Evolutionary conservation across 305 asterid genomes (phyloP).

Genomic region (Rubia occidens): DNA sequence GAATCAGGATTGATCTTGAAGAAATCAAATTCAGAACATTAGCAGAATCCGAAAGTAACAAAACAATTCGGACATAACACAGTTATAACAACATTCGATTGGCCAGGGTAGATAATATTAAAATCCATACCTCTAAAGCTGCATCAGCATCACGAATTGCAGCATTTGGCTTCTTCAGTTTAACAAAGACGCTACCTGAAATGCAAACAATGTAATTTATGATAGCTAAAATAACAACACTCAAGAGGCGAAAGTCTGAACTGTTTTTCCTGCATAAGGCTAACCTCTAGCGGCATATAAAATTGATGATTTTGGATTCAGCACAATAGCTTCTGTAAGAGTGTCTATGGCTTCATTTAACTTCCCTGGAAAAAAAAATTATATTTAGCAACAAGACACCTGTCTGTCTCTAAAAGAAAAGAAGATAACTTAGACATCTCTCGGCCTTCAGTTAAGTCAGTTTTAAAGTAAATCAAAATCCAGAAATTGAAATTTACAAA

Average conservation of each 20-base stretch:
- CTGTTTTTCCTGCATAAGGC: constrained; percentile 11
- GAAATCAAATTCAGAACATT: constrained; percentile 12
- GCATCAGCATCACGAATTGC: constrained; percentile 81
- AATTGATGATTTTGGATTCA: constrained; percentile 66
- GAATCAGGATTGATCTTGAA: constrained; percentile 69
- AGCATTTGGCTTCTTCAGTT: constrained; percentile 77
- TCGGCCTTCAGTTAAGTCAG: not conserved
- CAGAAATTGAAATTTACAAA: not conserved
- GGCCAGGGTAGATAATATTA: constrained; percentile 10
- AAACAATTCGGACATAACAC: not conserved
- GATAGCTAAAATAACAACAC: constrained; percentile 16
- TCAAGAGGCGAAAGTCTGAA: constrained; percentile 4
- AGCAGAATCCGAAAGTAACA: not conserved
- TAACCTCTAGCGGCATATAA: constrained; percentile 64
- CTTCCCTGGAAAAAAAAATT: constrained; percentile 37
- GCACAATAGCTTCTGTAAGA: constrained; percentile 60
- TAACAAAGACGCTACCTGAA: constrained; percentile 53
- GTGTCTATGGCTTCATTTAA: constrained; percentile 41
- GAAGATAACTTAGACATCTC: constrained; percentile 1
- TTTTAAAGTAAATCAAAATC: not conserved
- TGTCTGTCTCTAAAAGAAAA: constrained; percentile 5
- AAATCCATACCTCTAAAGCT: constrained; percentile 54
- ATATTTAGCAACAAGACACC: constrained; percentile 8
- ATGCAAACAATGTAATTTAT: constrained; percentile 4
- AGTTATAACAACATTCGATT: not conserved